Evolutionary conservation across 176 grass and related monocot species (phyloP), one percentile per base, ranked within the genome.

Genomic region (Oryza nivara): DNA sequence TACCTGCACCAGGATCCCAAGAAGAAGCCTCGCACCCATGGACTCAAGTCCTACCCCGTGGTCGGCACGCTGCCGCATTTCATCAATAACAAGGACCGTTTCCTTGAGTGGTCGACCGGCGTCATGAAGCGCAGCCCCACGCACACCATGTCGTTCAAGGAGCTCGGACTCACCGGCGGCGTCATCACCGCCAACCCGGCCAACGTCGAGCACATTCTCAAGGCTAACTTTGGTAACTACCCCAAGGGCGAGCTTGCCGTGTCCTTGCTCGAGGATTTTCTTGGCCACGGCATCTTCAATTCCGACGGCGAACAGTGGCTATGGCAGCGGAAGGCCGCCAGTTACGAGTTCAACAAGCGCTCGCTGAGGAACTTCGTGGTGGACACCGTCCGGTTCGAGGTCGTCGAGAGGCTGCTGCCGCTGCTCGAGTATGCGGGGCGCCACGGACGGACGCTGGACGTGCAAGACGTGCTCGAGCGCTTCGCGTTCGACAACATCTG

Each of bases 401-500:
- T 86, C 40, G 23, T 79, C 7, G 60, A 87, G 13, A 67, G 86
- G 13, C 81, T 97, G 28, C 63, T 94, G 17, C 95, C 95, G 0
- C 40, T 94, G 73, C 77, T 92, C 14, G 78, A 46, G 10, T 74
- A 25, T 8, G 84, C 81, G 1, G 73, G 2, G 11, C 3, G 17
- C 4, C 45, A 87, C 3, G 72, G 56, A 0, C 68, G 49, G 9
- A 76, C 80, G 4, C 51, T 97, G 58, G 86, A 97, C 71, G 15
- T 97, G 36, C 88, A 94, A 41, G 88, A 94, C 69, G 78, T 86
- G 43, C 83, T 97, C 0, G 92, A 91, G 86, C 88, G 90, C 43
- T 94, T 97, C 80, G 86, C 84, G 4, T 97, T 97, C 79, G 92
- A 97, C 64, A 91, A 79, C 75, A 70, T 92, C 79, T 94, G 92